These are phyloP conservation scores for Bretschneidera sinensis DNA, from an alignment of 345 rosid genomes.

Conservation along the genomic window DNA sequence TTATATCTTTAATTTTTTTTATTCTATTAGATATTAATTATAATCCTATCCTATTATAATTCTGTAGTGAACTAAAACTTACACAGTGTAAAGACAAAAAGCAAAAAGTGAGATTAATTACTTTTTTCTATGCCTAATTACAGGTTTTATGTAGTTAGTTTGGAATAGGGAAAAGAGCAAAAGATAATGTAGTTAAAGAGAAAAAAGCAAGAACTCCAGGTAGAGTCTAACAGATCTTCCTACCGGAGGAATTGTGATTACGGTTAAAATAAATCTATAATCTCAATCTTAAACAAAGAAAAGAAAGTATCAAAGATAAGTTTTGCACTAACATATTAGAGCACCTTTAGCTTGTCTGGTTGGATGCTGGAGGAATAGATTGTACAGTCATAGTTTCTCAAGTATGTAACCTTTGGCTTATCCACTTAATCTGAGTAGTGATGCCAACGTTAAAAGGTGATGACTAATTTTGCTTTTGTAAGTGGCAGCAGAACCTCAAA, in stretches of 20 bases:
- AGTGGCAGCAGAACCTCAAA: conserved; percentile 11
- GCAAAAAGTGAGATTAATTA: background rate
- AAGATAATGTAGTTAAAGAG: background rate
- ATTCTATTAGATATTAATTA: too few relatives aligned
- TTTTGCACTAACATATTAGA: background rate
- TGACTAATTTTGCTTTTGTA: conserved; percentile 15
- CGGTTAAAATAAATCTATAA: background rate
- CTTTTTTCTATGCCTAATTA: background rate
- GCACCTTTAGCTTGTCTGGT: conserved; percentile 5
- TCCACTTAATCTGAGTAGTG: background rate
- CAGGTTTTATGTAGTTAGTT: background rate
- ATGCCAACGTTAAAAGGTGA: conserved; percentile 9
- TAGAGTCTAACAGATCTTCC: background rate
- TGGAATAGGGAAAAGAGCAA: background rate
- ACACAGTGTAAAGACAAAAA: too few relatives aligned
- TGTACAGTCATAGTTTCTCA: background rate
- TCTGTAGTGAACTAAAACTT: too few relatives aligned
- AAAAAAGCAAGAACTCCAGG: background rate
- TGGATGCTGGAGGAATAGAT: background rate
- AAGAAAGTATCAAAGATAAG: conserved; percentile 3
- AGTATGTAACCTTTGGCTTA: conserved; percentile 1
- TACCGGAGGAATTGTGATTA: background rate
- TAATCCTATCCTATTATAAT: too few relatives aligned
- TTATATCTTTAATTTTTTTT: too few relatives aligned
- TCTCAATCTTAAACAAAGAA: background rate